Base-by-base conservation (phyloP, 805 yeast species). In the Lipomyces orientalis region DNA sequence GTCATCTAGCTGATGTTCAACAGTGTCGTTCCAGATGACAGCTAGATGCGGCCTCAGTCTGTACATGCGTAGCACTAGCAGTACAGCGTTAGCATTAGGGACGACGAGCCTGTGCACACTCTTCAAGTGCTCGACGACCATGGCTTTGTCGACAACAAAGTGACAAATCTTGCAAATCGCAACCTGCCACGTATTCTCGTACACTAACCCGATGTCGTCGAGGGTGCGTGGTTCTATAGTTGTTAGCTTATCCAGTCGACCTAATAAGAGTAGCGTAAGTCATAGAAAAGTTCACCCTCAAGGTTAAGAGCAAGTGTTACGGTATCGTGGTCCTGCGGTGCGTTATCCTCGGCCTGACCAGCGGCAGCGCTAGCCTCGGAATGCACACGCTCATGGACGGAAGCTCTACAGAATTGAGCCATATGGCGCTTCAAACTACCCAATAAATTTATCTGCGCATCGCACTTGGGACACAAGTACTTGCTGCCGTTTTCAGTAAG, bases 181-280 rank as follows among this genome's bases (percentile, higher is more conserved):
- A 7, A 49, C 54, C 54, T 49, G 25, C 25, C 54, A 49, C 6
- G 25, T 49, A 16, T 22, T 16, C n/a, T 49, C 54, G 54, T 49
- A 49, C 14, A 2, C 14, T 5, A 49, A 49, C 54, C 54, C 54
- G 10, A 49, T 49, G 54, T 49, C 54, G n/a, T 49, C 54, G n/a
- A 49, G 54, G 19, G 54, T 49, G 54, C 54, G 54, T 2, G 54
- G 54, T 12, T 49, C 54, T 49, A 49, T 49, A 49, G 16, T 49
- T 12, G 54, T 49, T 49, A 49, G 54, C 54, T 19, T 49, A 9
- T 49, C 25, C n/a, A 49, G 54, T 49, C 12, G 49, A 39, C 49
- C n/a, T 12, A 39, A 12, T 12, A 39, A 12, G 49, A 39, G 16
- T 16, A 2, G n/a, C 16, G 16, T 39, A 39, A 39, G n/a, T 16